Evolutionary conservation across 257 asterid genomes (phyloP), one percentile per base, ranked within the genome.

Genomic region (Solanum pimpinellifolium): DNA sequence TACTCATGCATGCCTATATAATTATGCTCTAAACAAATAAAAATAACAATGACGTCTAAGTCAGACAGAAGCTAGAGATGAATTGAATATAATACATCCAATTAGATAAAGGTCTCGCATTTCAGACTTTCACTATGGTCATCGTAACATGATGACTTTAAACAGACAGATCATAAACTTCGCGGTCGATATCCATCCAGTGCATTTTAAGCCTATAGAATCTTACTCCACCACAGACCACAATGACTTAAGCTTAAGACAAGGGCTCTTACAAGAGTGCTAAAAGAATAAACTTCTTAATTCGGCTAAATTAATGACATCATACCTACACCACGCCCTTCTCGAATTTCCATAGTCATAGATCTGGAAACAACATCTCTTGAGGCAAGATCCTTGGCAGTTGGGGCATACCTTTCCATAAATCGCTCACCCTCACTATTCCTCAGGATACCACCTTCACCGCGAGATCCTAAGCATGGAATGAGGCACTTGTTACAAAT

Each of bases 241-340:
- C 69, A 27, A 29, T 29, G 85, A 11, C 69, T 47, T 47, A 18
- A 49, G 56, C 47, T 76, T n/a, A 42, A 76, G 16, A 49, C 6
- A 49, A 29, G 85, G 69, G 68, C 4, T 11, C 85, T 20, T 29
- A 49, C 66, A 49, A 49, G 85, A 81, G 39, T 31, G 46, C 44
- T 49, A 18, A 49, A 47, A 33, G 62, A 31, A 81, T 16, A 29
- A 49, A 49, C 46, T 49, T 31, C 65, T 47, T 80, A 73, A 80
- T 88, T 83, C 60, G 84, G 78, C 83, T 88, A 83, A 46, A 85
- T 68, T 25, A 35, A 83, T 56, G 39, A 33, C 25, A 41, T 73
- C 93, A 87, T 93, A 95, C 99, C 99, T 87, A 97, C 99, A 85
- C 99, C 99, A 87, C 99, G 98, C 65, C 99, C 99, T 93, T 97